Conservation (phyloP, 163 green algal genomes). For the Scenedesmus sp. region DNA sequence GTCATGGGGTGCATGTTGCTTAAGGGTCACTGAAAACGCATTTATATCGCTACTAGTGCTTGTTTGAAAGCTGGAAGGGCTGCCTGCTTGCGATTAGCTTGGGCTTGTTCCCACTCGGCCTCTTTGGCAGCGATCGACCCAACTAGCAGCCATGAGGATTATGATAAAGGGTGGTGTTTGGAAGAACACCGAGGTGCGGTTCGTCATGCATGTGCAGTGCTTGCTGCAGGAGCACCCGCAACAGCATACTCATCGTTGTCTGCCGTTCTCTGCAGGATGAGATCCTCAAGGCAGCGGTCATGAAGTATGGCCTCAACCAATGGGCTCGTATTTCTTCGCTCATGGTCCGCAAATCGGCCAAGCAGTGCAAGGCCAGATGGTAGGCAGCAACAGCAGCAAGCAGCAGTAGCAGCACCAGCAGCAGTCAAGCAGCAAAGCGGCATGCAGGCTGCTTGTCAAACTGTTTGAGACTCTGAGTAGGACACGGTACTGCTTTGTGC, state of each 20-base stretch:
- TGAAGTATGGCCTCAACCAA: conserved; percentile 99
- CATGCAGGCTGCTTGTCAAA: background rate
- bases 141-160: conserved; percentile 53
- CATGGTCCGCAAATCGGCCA: conserved; percentile 97
- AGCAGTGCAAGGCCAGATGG: conserved; percentile 99
- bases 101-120: conserved; percentile 3
- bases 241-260: background rate
- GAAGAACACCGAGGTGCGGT: conserved; percentile 95
- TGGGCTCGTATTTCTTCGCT: conserved; percentile 98
- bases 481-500: background rate
- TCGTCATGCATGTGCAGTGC: background rate
- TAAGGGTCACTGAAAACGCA: background rate
- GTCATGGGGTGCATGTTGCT: background rate
- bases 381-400: conserved; percentile 46
- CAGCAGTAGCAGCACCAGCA: background rate
- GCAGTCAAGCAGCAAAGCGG: background rate
- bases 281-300: conserved; percentile 99
- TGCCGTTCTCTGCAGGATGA: conserved; percentile 89
- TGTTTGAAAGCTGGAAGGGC: background rate
- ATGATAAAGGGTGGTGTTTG: conserved; percentile 87
- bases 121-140: background rate
- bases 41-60: background rate
- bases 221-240: background rate
- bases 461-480: background rate
- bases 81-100: background rate